phyloP scores from a whole-genome alignment of 805 yeast species.

The Nakazawaea laoshanensis region DNA sequence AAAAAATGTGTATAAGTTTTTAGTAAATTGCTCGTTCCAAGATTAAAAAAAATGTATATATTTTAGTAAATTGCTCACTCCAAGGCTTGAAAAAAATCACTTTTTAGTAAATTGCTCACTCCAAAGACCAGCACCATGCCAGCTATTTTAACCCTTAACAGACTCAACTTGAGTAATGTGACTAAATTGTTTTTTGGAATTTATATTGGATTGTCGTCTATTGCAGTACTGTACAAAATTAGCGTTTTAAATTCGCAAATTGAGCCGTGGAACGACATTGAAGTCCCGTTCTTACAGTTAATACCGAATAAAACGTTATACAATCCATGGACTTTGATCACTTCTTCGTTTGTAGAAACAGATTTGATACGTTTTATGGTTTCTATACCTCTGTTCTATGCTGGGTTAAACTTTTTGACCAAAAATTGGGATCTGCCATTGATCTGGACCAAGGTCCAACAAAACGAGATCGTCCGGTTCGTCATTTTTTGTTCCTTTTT shows the following conservation, averaged over 20 bases:
- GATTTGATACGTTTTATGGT: constrained; percentile 35
- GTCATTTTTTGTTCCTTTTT: constrained; percentile 43
- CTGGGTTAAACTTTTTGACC: constrained; percentile 38
- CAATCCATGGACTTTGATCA: constrained; percentile 57
- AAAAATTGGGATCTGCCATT: constrained; percentile 35
- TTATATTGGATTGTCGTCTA: not conserved
- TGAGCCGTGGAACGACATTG: constrained; percentile 34
- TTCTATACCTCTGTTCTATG: constrained; percentile 26
- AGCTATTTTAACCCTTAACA: constrained; percentile 5
- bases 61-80: too few species aligned
- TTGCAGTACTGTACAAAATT: too few species aligned
- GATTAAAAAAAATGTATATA: too few species aligned
- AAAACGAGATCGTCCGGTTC: constrained; percentile 37
- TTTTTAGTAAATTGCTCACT: too few species aligned
- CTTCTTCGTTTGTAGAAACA: constrained; percentile 60
- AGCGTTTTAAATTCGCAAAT: too few species aligned
- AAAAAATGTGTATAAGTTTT: too few species aligned
- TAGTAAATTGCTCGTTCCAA: too few species aligned
- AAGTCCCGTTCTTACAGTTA: constrained; percentile 51
- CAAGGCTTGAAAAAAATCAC: too few species aligned
- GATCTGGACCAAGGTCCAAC: too few species aligned
- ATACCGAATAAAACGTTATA: constrained; percentile 47
- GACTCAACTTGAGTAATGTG: not conserved
- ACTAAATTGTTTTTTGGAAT: not conserved
- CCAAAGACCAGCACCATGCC: constrained; percentile 4